Base-by-base conservation (phyloP, 179 eudicot genomes). In the Silene coronaria region DNA sequence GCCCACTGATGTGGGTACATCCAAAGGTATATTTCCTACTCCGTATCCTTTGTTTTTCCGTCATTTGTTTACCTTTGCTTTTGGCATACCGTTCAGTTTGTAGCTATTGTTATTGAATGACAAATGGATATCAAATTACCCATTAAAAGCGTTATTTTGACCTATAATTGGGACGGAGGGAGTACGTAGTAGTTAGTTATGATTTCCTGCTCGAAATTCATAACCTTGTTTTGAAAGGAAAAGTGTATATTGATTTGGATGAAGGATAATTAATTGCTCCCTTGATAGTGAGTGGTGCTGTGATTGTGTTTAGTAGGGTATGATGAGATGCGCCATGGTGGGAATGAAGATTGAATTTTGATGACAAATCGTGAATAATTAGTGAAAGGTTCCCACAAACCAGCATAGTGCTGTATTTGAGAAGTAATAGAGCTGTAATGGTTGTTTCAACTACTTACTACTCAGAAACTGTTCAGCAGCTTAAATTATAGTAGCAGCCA, bases 11-110 rank as follows among this genome's bases (percentile, higher is more conserved):
- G 59, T 72, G n/a, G 62, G 34, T 76, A 2, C 59, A 42, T 30
- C 88, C 38, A 79, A 85, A 84, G 95, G 95, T 89, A 60, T 51
- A 45, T 45, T 7, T 82, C 23, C 26, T 17, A 17, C 7, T 55
- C 6, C n/a, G n/a, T n/a, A n/a, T n/a, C n/a, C n/a, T n/a, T 55
- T 16, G 8, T 55, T 16, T n/a, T 14, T 55, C 59, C 19, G 59
- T 55, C 59, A 55, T 55, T 55, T 16, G 59, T 55, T 55, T 55
- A 55, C 21, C 59, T 14, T 55, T 55, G 59, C 21, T 53, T 53
- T 14, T 14, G 21, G 5, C 21, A 42, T 36, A 36, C 45, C 0
- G 45, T 36, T 36, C 45, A 0, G 45, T 36, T 36, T 36, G 45
- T 36, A 36, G 11, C 11, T 36, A 36, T 36, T 0, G 45, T 36